Percentiles rank a stretch among this genome's conserved stretches.
Evolutionary conservation across 441 rosid species (phyloP).

Genomic region (Capsella rubella): DNA sequence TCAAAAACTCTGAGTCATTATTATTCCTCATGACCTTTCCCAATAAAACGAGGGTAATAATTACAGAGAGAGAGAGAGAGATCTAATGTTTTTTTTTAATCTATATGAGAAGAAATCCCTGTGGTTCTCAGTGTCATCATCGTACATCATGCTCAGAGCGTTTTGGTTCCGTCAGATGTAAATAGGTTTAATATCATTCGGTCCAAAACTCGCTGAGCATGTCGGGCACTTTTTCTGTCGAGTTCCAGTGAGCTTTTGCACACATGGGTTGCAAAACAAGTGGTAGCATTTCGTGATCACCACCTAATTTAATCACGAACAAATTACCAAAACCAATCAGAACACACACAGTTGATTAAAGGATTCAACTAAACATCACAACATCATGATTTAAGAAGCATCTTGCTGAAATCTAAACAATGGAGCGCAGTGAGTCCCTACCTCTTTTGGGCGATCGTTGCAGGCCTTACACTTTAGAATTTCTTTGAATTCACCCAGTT

Average conservation of each 20-base stretch:
- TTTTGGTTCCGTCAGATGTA: conserved; percentile 40
- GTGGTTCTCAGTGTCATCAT: conserved; percentile 8
- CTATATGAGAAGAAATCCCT: conserved; percentile 6
- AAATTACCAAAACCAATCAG: conserved; percentile 21
- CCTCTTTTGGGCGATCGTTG: conserved; percentile 93
- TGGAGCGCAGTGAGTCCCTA: conserved; percentile 36
- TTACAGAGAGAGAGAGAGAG: conserved; percentile 17
- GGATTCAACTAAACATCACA: conserved; percentile 2
- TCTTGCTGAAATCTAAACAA: conserved; percentile 10
- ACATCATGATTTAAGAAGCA: background rate
- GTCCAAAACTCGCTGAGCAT: conserved; percentile 85
- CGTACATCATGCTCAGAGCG: background rate
- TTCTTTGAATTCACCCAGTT: conserved; percentile 87
- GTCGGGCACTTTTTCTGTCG: conserved; percentile 92
- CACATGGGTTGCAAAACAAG: conserved; percentile 88
- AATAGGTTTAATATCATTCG: conserved; percentile 88
- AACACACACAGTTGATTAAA: background rate
- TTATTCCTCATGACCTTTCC: conserved; percentile 10
- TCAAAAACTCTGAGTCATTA: conserved; percentile 10
- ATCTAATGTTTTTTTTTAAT: background rate
- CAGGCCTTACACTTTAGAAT: conserved; percentile 93
- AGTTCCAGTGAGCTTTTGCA: conserved; percentile 76
- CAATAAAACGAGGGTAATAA: conserved; percentile 2
- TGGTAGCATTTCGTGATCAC: conserved; percentile 98
- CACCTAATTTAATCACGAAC: conserved; percentile 55